Evolutionary conservation across 805 yeast genomes (phyloP), one percentile per base, ranked within the genome.

Genomic region (Saccharomycopsis vini): DNA sequence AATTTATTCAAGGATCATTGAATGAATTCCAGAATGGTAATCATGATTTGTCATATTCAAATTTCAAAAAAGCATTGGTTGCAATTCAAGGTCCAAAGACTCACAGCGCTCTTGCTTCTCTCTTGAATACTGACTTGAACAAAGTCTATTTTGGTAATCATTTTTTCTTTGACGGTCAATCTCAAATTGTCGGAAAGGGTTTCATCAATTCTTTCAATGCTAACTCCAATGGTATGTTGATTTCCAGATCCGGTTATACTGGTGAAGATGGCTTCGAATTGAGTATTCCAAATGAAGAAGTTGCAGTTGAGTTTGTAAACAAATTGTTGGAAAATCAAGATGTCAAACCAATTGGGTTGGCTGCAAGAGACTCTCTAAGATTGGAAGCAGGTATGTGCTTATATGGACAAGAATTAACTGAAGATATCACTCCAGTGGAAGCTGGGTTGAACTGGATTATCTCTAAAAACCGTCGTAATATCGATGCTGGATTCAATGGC

Each of bases 211-310:
- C 66, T 61, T 55, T 67, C 63, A 43, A 58, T 61, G 50, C 58
- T 29, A 62, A 64, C 40, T 57, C 60, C 22, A 61, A 65, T 23
- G 66, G 69, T 40, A 69, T 82, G 42, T 95, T 88, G 58, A 72
- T 88, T n/a, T 84, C 95, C 3, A 79, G 98, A 62, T 85, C 95
- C 20, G 98, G 98, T 2, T 92, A 92, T 68, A 92, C 98, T 5
- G 98, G 98, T 16, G 98, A 92, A 64, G 98, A 92, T 61, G 98
- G 98, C 1, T 90, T 92, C 62, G 98, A 92, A 62, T 74, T 90
- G 46, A 79, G 94, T 6, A 79, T 89, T 48, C 81, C 86, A 22
- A 67, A 74, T 44, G 56, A 61, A 39, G 64, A 69, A 42, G 59
- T 69, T 19, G 80, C 90, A 1, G 59, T 66, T 24, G 75, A 72